Base-by-base conservation (phyloP, 495 filamentous ascomycete species). In the Penicillium lagena region DNA sequence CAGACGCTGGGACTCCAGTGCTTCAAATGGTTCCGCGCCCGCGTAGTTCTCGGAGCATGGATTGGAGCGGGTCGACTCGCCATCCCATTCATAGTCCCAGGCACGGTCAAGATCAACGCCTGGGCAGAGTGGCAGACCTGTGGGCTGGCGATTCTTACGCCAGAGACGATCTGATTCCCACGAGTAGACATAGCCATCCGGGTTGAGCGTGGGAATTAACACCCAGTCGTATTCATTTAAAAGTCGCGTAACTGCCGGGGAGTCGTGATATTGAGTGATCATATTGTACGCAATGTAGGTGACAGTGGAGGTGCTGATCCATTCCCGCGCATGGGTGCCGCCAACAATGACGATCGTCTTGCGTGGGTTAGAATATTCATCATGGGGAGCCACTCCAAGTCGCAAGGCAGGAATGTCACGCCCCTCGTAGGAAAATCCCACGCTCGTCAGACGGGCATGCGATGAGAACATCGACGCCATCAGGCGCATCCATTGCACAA, bases 231-330 rank as follows among this genome's bases (percentile, higher is more conserved):
- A 91, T 33, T 79, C 71, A 47, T 90, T 72, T 4, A 98, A 75
- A 1, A 98, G 70, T 14, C 81, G 81, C 4, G 85, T 89, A 28
- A 91, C 81, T 43, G 75, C 69, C 6, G 68, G 65, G 1, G 65
- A 70, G 50, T 85, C 85, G 29, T 85, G 85, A 59, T 88, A 91
- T 12, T 79, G 77, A 7, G 85, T 90, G 31, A 96, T 87, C 29
- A 96, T 67, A n/a, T 80, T 86, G 73, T 90, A 95, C 8, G 90
- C 87, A 10, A 95, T 66, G 56, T 94, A 97, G 39, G 77, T 90
- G n/a, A 94, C 89, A 0, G 90, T 91, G 54, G 83, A 90, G 1
- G 86, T 90, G 37, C 87, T 89, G 49, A 98, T 93, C 93, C 93
- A 98, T 70, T 98, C 93, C 8, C 93, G 78, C 2, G 89, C 91